Evolutionary conservation across 2,329 filamentous ascomycete genomes (phyloP).

Genomic region (Fonsecaea pugnacius): DNA sequence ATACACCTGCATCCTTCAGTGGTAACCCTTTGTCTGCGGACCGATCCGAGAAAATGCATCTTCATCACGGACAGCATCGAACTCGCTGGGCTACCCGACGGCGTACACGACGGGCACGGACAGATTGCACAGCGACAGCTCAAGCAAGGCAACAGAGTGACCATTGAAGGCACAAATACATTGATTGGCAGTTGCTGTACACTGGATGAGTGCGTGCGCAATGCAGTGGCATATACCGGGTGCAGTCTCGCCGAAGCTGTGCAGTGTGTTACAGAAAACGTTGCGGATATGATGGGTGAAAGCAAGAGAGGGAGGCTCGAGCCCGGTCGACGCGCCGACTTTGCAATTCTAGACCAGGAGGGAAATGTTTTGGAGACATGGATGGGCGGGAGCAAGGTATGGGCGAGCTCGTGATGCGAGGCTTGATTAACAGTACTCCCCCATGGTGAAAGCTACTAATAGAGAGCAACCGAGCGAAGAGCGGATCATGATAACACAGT

Average conservation of each 20-base stretch:
- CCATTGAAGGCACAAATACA: slow-evolving; percentile 59
- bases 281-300: slow-evolving; percentile 56
- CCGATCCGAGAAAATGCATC: slow-evolving; percentile 54
- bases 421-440: background rate
- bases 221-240: slow-evolving; percentile 49
- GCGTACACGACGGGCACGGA: slow-evolving; percentile 56
- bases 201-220: slow-evolving; percentile 57
- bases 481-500: background rate
- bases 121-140: slow-evolving; percentile 57
- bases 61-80: slow-evolving; percentile 61
- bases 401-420: slow-evolving; percentile 14
- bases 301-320: slow-evolving; percentile 50
- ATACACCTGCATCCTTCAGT: slow-evolving; percentile 59
- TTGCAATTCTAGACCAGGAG: slow-evolving; percentile 53
- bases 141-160: slow-evolving; percentile 55
- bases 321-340: slow-evolving; percentile 54
- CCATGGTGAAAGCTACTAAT: background rate
- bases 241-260: slow-evolving; percentile 56
- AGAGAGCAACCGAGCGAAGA: background rate
- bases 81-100: slow-evolving; percentile 57
- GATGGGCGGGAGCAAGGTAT: slow-evolving; percentile 55
- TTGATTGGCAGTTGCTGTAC: slow-evolving; percentile 59
- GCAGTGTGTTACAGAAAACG: slow-evolving; percentile 56
- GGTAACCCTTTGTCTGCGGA: slow-evolving; percentile 54
- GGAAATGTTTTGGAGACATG: slow-evolving; percentile 58